Percentiles rank a stretch among this genome's conserved stretches.
Evolutionary conservation across 179 eudicot species (phyloP).

Genomic region (Pouteria campechiana): DNA sequence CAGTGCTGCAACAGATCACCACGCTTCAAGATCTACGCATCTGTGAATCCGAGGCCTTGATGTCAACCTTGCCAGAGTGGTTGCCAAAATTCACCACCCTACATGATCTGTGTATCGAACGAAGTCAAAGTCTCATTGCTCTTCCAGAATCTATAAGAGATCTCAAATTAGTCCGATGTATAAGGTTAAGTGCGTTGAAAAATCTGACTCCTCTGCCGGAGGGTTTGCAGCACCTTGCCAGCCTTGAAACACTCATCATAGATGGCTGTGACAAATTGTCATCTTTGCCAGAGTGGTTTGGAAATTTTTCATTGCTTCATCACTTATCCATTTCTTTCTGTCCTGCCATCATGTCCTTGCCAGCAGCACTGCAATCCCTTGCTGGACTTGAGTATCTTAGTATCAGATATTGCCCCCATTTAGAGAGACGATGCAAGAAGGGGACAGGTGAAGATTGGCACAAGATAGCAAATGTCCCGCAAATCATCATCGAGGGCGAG

Average conservation of each 20-base stretch:
- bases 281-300: background rate
- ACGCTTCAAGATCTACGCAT: too few species aligned
- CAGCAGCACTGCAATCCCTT: background rate
- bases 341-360: background rate
- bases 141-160: too few species aligned
- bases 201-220: too few species aligned
- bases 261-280: slow-evolving; percentile 8
- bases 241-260: slow-evolving; percentile 5
- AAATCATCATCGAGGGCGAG: too few species aligned
- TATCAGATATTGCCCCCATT: fast-evolving
- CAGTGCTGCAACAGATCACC: too few species aligned
- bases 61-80: too few species aligned
- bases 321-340: slow-evolving; percentile 2
- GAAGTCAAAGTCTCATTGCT: too few species aligned
- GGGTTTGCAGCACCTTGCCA: slow-evolving; percentile 2
- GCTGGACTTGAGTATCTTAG: background rate
- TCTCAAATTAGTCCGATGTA: too few species aligned
- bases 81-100: too few species aligned
- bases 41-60: too few species aligned
- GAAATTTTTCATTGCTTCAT: slow-evolving; percentile 1
- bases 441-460: slow-evolving; percentile 1
- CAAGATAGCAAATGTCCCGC: background rate
- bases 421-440: background rate
- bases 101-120: too few species aligned
- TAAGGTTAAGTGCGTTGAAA: too few species aligned